phyloP scores from a whole-genome alignment of 352 stramenopile species.

The Phytophthora sojae region DNA sequence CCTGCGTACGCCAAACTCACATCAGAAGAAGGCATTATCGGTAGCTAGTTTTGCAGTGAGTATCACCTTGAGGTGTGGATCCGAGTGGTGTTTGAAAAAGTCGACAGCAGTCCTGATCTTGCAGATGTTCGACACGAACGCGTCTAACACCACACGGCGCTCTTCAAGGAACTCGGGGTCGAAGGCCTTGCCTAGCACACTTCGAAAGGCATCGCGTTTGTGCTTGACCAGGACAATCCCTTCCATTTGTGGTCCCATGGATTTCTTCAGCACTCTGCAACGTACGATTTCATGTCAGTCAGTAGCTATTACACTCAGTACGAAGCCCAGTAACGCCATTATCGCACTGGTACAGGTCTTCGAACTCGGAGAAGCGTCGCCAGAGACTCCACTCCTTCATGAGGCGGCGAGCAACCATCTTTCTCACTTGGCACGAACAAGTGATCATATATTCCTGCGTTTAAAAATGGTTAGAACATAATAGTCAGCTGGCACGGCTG shows the following conservation, averaged over 20 bases:
- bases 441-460: slow-evolving; percentile 70
- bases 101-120: slow-evolving; percentile 50
- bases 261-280: slow-evolving; percentile 48
- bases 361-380: slow-evolving; percentile 73
- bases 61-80: slow-evolving; percentile 53
- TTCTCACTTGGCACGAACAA: slow-evolving; percentile 67
- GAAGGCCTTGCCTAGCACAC: slow-evolving; percentile 57
- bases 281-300: not conserved
- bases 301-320: no score
- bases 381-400: slow-evolving; percentile 73
- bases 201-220: slow-evolving; percentile 57
- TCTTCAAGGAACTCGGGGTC: slow-evolving; percentile 70
- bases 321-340: not conserved
- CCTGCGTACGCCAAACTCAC: slow-evolving; percentile 17
- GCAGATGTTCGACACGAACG: slow-evolving; percentile 56
- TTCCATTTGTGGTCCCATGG: slow-evolving; percentile 53
- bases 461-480: not conserved
- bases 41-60: not conserved
- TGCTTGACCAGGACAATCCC: slow-evolving; percentile 63
- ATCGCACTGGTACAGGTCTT: slow-evolving; percentile 59
- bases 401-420: slow-evolving; percentile 47
- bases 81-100: slow-evolving; percentile 67
- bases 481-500: not conserved
- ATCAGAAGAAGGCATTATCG: not conserved
- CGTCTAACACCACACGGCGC: slow-evolving; percentile 59